A percentile compares a stretch with the other conserved stretches of the same genome.
phyloP scores from a whole-genome alignment of 139 green algal genomes.

The Desmodesmus armatus region DNA sequence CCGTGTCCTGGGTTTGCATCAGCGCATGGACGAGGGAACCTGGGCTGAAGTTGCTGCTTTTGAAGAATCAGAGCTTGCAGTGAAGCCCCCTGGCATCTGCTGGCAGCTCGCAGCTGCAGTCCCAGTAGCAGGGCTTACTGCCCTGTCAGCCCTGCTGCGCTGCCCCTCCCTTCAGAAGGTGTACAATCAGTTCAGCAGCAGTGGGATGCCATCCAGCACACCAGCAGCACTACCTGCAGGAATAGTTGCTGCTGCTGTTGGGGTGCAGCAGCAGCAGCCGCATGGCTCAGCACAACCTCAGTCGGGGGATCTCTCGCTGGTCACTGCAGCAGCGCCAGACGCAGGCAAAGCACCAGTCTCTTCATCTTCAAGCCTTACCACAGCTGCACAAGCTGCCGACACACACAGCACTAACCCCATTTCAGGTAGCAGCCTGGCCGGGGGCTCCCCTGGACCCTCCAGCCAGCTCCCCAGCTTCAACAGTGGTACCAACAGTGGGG shows the following conservation, averaged over 20 bases:
- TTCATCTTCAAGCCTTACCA: too few species aligned
- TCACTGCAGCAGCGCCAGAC: too few species aligned
- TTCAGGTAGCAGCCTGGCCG: too few species aligned
- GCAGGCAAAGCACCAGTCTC: too few species aligned
- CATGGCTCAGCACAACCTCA: too few species aligned
- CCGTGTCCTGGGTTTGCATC: conserved; percentile 21
- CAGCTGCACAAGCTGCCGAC: too few species aligned
- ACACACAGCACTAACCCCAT: too few species aligned
- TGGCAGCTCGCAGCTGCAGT: conserved; percentile 16
- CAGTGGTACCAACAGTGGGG: too few species aligned
- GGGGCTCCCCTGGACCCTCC: too few species aligned
- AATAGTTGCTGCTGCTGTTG: background rate
- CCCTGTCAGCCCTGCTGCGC: background rate
- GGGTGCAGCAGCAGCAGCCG: background rate
- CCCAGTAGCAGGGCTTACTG: conserved; percentile 26
- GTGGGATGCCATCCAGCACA: background rate
- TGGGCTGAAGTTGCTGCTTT: conserved; percentile 31
- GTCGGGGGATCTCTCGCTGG: too few species aligned
- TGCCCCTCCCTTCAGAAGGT: background rate
- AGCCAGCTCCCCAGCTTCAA: too few species aligned
- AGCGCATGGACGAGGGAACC: conserved; percentile 21
- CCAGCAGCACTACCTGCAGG: background rate
- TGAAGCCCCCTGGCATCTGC: background rate
- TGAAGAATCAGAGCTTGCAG: conserved; percentile 21
- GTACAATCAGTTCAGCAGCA: background rate